A percentile compares a stretch with the other conserved stretches of the same genome.
These are phyloP conservation scores for Canavalia gladiata DNA, from an alignment of 306 rosid genomes.

Conservation along the genomic window DNA sequence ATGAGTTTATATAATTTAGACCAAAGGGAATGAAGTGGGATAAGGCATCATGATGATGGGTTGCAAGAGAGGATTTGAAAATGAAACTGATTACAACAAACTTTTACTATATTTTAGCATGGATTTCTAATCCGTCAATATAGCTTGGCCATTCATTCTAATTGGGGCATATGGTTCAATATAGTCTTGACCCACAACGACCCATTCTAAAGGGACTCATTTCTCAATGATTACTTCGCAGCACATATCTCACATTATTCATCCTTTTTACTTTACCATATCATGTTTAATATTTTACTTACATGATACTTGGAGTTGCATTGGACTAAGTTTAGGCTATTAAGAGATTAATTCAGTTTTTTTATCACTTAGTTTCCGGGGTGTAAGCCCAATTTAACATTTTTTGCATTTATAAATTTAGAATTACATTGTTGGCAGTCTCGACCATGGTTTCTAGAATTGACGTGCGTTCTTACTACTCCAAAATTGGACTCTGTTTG, in stretches of 20 bases:
- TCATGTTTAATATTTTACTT: constrained; percentile 15
- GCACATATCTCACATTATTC: constrained; percentile 16
- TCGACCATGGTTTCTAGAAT: neutral
- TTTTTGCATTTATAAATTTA: neutral
- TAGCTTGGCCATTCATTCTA: constrained; percentile 55
- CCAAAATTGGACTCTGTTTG: neutral
- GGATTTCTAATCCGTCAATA: constrained; percentile 47
- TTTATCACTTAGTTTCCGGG: neutral
- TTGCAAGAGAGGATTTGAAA: constrained; percentile 24
- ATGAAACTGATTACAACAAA: constrained; percentile 33
- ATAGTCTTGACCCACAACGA: constrained; percentile 4
- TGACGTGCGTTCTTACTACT: neutral
- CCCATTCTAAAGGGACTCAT: neutral
- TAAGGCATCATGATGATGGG: constrained; percentile 21
- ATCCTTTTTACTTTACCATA: neutral
- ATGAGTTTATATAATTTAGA: constrained; percentile 48
- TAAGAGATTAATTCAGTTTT: neutral
- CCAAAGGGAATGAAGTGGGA: constrained; percentile 20
- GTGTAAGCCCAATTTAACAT: constrained; percentile 14
- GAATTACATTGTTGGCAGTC: constrained; percentile 16
- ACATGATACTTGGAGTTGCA: constrained; percentile 20
- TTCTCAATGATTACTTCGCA: neutral
- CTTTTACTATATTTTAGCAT: constrained; percentile 45
- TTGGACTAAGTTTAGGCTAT: neutral
- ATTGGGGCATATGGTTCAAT: constrained; percentile 41